Base-by-base conservation (phyloP, 2,329 filamentous ascomycete genomes). In the Claviceps africana region DNA sequence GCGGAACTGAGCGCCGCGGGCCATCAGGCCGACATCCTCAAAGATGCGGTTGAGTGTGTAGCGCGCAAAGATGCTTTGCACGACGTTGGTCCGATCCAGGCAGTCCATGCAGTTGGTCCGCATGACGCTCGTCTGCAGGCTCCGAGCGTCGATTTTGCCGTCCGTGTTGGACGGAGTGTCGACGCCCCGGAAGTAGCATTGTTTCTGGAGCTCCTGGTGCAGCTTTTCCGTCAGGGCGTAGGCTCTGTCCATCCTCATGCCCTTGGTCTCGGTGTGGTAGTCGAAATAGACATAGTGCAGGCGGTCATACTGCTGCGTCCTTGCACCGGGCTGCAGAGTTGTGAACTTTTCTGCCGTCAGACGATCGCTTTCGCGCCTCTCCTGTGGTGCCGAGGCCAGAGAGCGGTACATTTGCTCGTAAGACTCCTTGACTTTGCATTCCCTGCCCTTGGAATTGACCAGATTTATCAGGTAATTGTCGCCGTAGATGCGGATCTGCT, bases 101-200 rank as follows among this genome's bases (percentile, higher is more conserved):
- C 94, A 98, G 69, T 98, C 93, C 93, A 98, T 98, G 72, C 93
- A 98, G 67, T 98, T 98, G 40, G 93, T 96, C 51, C 93, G 84
- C 57, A 98, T 90, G 17, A 97, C 90, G 55, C 87, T 89, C 1
- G 82, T 88, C 73, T 98, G 93, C 57, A 81, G 77, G 56, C 80
- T 83, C 57, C 89, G 83, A 35, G 88, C 80, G 60, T 97, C 91
- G 13, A 96, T 76, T 19, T 79, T 81, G 31, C 85, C 86, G 54
- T 82, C 76, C 48, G 74, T 66, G 59, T 81, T 79, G 44, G 81
- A 86, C 2, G 89, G 87, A 72, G 85, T 86, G 65, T 96, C 88
- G 30, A 91, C 81, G 39, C 88, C 91, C 56, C 89, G 85, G 77
- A 97, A 98, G 70, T 98, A 98, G 58, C 86, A 83, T 60, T 95